phyloP scores from a whole-genome alignment of 345 rosid genomes.

The Pugionium dolabratum region DNA sequence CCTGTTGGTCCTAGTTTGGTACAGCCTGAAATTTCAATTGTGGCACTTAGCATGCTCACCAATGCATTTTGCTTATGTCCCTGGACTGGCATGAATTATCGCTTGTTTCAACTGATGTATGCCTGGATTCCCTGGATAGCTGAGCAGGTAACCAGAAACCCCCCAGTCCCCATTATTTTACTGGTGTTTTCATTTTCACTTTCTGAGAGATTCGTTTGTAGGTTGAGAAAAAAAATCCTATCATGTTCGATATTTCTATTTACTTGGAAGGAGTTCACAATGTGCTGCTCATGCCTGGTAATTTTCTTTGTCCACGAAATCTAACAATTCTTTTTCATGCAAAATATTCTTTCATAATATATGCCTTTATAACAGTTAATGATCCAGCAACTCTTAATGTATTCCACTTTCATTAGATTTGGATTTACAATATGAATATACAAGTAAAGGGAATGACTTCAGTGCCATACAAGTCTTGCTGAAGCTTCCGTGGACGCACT shows the following conservation, averaged over 20 bases:
- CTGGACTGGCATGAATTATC: conserved; percentile 49
- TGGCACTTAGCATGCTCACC: conserved; percentile 84
- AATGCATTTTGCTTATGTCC: conserved; percentile 67
- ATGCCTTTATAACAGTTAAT: conserved; percentile 17
- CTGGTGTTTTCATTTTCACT: conserved; percentile 15
- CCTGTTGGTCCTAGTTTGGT: conserved; percentile 45
- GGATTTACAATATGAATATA: conserved; percentile 43
- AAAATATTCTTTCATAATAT: neutral
- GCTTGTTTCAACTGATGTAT: conserved; percentile 61
- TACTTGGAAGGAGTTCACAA: conserved; percentile 79
- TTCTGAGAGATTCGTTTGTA: conserved; percentile 40
- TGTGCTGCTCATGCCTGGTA: conserved; percentile 67
- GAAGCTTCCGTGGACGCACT: conserved; percentile 80
- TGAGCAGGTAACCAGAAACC: conserved; percentile 55
- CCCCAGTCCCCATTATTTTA: conserved; percentile 12
- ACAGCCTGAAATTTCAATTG: conserved; percentile 56
- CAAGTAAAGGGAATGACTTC: conserved; percentile 43
- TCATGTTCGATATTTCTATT: conserved; percentile 51
- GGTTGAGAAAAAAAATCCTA: conserved; percentile 54
- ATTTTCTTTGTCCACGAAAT: conserved; percentile 36
- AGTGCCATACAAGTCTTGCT: conserved; percentile 52
- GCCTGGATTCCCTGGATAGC: conserved; percentile 82
- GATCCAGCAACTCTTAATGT: conserved; percentile 22
- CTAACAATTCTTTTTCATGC: conserved; percentile 6
- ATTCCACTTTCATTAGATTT: conserved; percentile 40